Base-by-base conservation (phyloP, 495 filamentous ascomycete genomes). In the Sordaria brevicollis region DNA sequence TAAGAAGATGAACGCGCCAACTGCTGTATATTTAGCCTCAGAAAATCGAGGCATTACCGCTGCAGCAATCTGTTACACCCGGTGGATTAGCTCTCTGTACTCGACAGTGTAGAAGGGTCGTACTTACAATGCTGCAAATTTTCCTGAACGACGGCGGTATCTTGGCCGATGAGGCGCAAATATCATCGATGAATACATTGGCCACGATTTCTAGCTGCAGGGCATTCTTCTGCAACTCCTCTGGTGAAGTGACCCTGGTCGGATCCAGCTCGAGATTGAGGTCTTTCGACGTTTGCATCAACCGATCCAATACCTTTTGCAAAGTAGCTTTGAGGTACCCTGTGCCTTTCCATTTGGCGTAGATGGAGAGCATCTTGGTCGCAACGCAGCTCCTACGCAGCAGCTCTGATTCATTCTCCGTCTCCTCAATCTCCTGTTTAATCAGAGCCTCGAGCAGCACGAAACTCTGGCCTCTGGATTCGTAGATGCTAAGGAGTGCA, bases 11-110 rank as follows among this genome's bases (percentile, higher is more conserved):
- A 90, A 90, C 1, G 88, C 87, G 1, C 88, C 88, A 38, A 90
- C 88, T 37, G 88, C 88, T 3, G 88, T 90, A 72, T 88, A 90
- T 76, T 89, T 90, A n/a, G 88, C 88, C 25, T 90, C 88, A 15
- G 84, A 86, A 68, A 89, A 90, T 35, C 86, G 80, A 10, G 80
- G 81, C 78, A 85, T 81, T 5, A 89, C 87, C 35, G 87, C 83
- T 15, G 78, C 72, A 13, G 86, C 85, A 70, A 90, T 89, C 83
- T 85, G 66, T 36, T 34, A 62, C 21, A 54, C 33, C 21, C 31
- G 10, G n/a, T 41, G 21, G 31, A 38, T 35, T 29, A 68, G 33
- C 8, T 35, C 35, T 33, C 8, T 31, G 35, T 9, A 36, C 13
- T 38, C 11, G 36, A 57, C 34, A 68, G 62, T 11, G 13, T 36